Percentiles rank a stretch among this genome's conserved stretches.
Evolutionary conservation across 345 rosid species (phyloP).

Genomic region (Ailanthus altissimus): DNA sequence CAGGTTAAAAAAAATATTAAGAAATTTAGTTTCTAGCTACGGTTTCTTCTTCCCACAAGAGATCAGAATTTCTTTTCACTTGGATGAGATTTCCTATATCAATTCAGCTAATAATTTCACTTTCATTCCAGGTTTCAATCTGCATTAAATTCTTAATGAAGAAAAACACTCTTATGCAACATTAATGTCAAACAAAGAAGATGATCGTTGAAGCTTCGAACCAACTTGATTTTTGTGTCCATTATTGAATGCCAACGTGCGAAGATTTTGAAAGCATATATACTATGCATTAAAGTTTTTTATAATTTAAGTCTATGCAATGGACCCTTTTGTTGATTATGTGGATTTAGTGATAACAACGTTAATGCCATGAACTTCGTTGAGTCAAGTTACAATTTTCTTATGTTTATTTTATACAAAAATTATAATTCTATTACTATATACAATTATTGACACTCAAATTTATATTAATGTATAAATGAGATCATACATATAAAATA

Average conservation of each 20-base stretch:
- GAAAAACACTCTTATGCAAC: not conserved
- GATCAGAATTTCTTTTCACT: not conserved
- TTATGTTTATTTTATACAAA: no score
- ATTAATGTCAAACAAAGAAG: not conserved
- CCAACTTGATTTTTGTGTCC: not conserved
- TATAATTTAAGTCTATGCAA: no score
- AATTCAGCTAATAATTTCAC: not conserved
- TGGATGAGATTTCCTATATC: not conserved
- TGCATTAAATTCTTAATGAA: not conserved
- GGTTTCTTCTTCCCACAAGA: not conserved
- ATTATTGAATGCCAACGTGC: not conserved
- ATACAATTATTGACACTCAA: no score
- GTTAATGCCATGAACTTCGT: no score
- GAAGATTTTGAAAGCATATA: not conserved
- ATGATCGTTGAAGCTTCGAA: not conserved
- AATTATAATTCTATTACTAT: no score
- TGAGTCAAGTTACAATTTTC: no score
- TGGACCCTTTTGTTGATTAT: no score
- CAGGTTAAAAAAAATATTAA: no score
- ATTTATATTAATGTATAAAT: no score
- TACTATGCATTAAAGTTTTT: no score
- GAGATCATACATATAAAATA: no score
- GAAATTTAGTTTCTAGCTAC: not conserved
- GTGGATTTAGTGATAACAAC: no score
- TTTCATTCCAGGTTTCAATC: not conserved